Conservation (phyloP, 192 early-diverging fungal genomes). For the Backusella macrospora region DNA sequence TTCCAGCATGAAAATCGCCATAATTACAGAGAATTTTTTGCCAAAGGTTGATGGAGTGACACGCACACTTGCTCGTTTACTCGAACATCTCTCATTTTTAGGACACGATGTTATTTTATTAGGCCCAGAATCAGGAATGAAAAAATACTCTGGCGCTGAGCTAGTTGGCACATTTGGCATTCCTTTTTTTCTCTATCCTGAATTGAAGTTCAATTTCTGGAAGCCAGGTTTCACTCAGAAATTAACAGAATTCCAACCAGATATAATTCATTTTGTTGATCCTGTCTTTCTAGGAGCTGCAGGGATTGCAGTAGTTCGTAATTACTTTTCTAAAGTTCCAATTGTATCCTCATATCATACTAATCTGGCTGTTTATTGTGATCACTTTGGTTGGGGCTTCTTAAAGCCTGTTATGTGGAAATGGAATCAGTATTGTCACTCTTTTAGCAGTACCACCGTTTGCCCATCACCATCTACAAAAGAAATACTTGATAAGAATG, state of each 20-base stretch:
- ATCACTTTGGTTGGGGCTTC: constrained; percentile 37
- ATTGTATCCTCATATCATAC: constrained; percentile 41
- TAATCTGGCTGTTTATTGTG: constrained; percentile 36
- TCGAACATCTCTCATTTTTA: constrained; percentile 34
- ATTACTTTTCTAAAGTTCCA: constrained; percentile 24
- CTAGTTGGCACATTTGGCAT: constrained; percentile 37
- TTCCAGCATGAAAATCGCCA: constrained; percentile 35
- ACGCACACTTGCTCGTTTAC: constrained; percentile 30
- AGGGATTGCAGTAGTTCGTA: constrained; percentile 1
- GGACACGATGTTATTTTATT: constrained; percentile 36
- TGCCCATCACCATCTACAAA: constrained; percentile 37
- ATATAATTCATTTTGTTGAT: constrained; percentile 41
- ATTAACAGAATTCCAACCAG: constrained; percentile 33
- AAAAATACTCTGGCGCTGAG: constrained; percentile 31
- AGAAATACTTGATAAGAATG: constrained; percentile 29
- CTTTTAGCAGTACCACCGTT: constrained; percentile 16
- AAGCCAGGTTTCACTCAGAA: constrained; percentile 29
- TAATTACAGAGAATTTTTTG: constrained; percentile 41
- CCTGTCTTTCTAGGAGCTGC: constrained; percentile 36
- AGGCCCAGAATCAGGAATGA: constrained; percentile 39
- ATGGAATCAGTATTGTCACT: constrained; percentile 40
- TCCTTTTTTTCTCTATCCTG: constrained; percentile 38
- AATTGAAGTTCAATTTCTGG: constrained; percentile 41
- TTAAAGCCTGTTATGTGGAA: constrained; percentile 37
- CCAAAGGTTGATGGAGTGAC: constrained; percentile 45